Evolutionary conservation across 306 rosid species (phyloP).

Genomic region (Sophora flavescens): DNA sequence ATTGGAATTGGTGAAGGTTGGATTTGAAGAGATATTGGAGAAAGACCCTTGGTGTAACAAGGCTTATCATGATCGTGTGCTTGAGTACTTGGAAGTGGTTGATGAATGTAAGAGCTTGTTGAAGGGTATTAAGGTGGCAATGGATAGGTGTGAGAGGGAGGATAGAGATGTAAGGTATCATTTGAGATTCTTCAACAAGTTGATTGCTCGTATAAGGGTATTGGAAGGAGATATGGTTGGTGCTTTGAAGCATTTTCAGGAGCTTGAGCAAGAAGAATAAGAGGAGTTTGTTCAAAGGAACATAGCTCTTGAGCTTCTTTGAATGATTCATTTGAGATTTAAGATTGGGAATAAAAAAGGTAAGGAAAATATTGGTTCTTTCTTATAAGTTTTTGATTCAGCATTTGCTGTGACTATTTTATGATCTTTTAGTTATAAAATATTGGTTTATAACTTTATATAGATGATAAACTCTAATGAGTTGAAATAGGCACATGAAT

Average conservation of each 20-base stretch:
- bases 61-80: constrained; percentile 45
- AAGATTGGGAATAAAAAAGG: neutral
- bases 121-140: constrained; percentile 51
- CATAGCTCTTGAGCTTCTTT: constrained; percentile 12
- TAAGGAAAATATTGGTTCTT: neutral
- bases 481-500: constrained; percentile 4
- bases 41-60: constrained; percentile 43
- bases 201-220: constrained; percentile 45
- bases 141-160: constrained; percentile 52
- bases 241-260: constrained; percentile 56
- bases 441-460: constrained; percentile 14
- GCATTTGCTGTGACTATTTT: neutral
- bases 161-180: constrained; percentile 15
- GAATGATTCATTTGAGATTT: neutral
- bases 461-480: constrained; percentile 14
- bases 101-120: constrained; percentile 46
- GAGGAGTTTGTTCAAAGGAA: neutral
- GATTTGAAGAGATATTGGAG: constrained; percentile 56
- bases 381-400: neutral
- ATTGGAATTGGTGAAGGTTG: constrained; percentile 48
- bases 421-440: constrained; percentile 13
- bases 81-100: constrained; percentile 49
- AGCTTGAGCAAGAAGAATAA: constrained; percentile 46
- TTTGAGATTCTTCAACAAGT: constrained; percentile 38
- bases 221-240: constrained; percentile 52